phyloP scores from a whole-genome alignment of 1,284 basidiomycete genomes.

The Stygiomarasmius scandens region DNA sequence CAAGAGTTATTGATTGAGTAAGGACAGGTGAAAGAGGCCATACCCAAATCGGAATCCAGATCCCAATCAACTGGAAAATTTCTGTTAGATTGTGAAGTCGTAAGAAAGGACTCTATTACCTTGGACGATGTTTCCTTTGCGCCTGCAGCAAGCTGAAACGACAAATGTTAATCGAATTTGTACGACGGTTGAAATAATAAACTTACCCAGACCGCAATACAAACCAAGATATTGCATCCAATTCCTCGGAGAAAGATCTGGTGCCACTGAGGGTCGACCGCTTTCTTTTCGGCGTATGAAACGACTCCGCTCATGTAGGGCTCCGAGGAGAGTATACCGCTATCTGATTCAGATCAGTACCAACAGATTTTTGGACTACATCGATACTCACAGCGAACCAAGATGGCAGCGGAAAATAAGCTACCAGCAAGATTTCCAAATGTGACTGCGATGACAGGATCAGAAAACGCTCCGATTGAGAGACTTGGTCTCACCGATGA shows the following conservation, averaged over 20 bases:
- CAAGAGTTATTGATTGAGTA: neutral
- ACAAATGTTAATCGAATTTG: no score
- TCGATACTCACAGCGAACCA: neutral
- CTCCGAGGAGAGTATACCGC: conserved; percentile 57
- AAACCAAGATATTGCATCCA: conserved; percentile 80
- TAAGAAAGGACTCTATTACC: conserved; percentile 30
- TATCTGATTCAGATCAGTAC: conserved; percentile 39
- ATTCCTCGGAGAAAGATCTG: conserved; percentile 80
- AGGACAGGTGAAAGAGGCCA: neutral
- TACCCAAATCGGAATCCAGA: conserved; percentile 80
- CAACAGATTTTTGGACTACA: neutral
- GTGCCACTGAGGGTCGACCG: conserved; percentile 67
- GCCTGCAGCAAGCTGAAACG: conserved; percentile 63
- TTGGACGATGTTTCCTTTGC: conserved; percentile 75
- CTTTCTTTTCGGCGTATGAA: conserved; percentile 64
- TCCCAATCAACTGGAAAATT: conserved; percentile 52
- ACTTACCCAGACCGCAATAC: conserved; percentile 75
- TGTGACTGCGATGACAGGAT: neutral
- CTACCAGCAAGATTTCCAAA: conserved; percentile 75
- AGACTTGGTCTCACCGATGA: conserved; percentile 65
- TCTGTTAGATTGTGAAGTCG: neutral
- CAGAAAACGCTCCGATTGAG: no score
- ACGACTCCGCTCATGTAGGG: conserved; percentile 60
- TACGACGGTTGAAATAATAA: no score
- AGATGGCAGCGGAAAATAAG: conserved; percentile 58